Percentiles rank a stretch among this genome's conserved stretches.
These are phyloP conservation scores for Sutorius australiensis DNA, from an alignment of 768 basidiomycete species.

Conservation along the genomic window DNA sequence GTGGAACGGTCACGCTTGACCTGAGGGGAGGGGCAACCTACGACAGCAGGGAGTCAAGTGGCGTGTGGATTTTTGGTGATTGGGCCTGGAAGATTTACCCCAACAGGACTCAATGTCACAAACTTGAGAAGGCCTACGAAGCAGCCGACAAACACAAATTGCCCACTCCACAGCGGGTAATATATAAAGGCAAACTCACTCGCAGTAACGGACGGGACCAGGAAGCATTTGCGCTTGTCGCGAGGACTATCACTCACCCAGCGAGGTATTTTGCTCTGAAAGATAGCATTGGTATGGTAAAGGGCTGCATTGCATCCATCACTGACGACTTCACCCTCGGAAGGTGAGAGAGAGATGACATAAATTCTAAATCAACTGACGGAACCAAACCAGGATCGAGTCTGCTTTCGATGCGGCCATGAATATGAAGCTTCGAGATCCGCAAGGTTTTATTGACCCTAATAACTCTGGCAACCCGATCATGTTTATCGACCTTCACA, in stretches of 20 bases:
- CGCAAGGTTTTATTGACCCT: not conserved
- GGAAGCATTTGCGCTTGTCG: not conserved
- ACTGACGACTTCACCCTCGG: not conserved
- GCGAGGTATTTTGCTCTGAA: not conserved
- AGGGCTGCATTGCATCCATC: not conserved
- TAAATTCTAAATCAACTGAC: not conserved
- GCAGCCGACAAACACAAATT: not conserved
- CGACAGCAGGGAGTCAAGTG: not conserved
- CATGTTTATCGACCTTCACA: not conserved
- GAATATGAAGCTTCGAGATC: not conserved
- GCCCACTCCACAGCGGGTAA: not conserved
- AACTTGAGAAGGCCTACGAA: not conserved
- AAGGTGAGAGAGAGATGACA: not conserved
- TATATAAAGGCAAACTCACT: not conserved
- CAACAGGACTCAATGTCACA: not conserved
- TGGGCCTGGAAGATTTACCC: not conserved
- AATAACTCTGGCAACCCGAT: not conserved
- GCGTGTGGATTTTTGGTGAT: not conserved
- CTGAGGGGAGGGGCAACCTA: not conserved
- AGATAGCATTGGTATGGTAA: not conserved
- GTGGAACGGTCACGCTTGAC: rapidly evolving
- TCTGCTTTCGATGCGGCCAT: not conserved
- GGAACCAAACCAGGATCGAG: not conserved
- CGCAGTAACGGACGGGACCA: rapidly evolving
- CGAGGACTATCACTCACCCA: not conserved